Base-by-base conservation (phyloP, 176 grass and related monocot species). In the Phyllostachys edulis region DNA sequence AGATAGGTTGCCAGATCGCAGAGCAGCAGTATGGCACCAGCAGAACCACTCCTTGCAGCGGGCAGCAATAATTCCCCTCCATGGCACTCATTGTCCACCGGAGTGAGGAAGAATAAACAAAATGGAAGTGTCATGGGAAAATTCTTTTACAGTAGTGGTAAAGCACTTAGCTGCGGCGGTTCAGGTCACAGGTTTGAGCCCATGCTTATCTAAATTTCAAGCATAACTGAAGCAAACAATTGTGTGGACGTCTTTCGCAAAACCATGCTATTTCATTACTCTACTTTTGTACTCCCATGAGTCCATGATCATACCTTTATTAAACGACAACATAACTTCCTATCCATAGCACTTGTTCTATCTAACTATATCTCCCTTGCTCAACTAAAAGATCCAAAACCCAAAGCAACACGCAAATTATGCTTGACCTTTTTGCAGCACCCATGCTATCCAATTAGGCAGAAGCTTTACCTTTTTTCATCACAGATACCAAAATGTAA, bases 381-480 rank as follows among this genome's bases (percentile, higher is more conserved):
- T 75, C 57, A 13, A 24, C 57, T 26, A 26, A 12, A 61, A 26
- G 71, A 77, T 69, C 71, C 79, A 41, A 77, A 82, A 63, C 79
- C 72, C 41, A 82, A 82, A 63, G 86, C 51, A 51, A 63, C 41
- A 87, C 79, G 71, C 85, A 69, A 82, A 52, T 46, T 47, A 49
- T 87, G 61, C 75, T 81, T 76, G 71, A 82, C 85, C 85, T 76
- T 81, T 76, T 69, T 0, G 49, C 71, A 46, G 56, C 77, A 87
- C 51, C 24, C 17, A 36, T n/a, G 18, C 56, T 80, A 46, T 24
- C 59, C 78, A 46, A 75, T 68, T 64, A 69, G 50, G 39, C 63
- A 14, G 3, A 27, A 75, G 4, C 57, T 61, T 61, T 2, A 5
- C 9, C 57, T 11, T 57, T 21, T 23, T 5, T 1, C n/a, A 9